These are phyloP conservation scores for Citrus hindsii DNA, from an alignment of 345 rosid species.

Conservation along the genomic window DNA sequence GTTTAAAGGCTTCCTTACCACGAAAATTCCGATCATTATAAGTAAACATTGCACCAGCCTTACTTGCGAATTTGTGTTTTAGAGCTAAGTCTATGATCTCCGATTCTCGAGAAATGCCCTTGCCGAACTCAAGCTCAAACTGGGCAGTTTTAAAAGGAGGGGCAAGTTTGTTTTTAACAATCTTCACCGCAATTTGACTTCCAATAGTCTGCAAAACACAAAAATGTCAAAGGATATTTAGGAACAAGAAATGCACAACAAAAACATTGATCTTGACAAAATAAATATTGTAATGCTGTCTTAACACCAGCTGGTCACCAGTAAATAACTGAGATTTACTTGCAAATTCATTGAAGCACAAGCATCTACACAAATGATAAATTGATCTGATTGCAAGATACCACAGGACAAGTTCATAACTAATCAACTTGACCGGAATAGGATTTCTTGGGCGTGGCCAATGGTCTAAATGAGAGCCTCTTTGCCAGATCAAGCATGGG, in stretches of 20 bases:
- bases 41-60: conserved; percentile 44
- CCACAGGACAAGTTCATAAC: background rate
- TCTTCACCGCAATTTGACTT: conserved; percentile 70
- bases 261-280: background rate
- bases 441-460: background rate
- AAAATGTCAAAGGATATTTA: background rate
- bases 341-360: background rate
- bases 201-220: conserved; percentile 57
- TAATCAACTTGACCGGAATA: background rate
- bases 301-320: background rate
- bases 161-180: conserved; percentile 94
- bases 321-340: background rate
- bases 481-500: background rate
- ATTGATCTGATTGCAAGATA: background rate
- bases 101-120: conserved; percentile 70
- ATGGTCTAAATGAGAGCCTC: background rate
- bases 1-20: conserved; percentile 82
- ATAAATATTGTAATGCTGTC: background rate
- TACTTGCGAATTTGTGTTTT: conserved; percentile 65
- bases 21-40: conserved; percentile 47
- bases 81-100: conserved; percentile 78
- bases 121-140: conserved; percentile 94
- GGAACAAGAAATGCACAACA: background rate
- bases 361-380: background rate
- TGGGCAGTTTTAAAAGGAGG: conserved; percentile 83